phyloP scores from a whole-genome alignment of 176 grass and related monocot genomes.

The Otatea glauca region DNA sequence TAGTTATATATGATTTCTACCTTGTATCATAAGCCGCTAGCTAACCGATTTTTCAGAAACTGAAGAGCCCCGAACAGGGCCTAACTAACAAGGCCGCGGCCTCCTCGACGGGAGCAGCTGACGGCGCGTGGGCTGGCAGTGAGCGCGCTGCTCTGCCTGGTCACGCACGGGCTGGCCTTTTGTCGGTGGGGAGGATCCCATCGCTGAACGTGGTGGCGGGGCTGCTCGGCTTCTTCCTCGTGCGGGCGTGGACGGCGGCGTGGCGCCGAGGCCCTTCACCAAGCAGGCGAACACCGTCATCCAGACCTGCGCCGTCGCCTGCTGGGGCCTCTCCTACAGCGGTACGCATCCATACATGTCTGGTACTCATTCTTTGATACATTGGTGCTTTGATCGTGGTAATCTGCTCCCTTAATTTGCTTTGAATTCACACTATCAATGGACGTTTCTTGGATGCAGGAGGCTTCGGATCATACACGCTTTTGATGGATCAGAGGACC shows the following conservation, averaged over 20 bases:
- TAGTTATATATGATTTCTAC: no score
- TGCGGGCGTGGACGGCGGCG: constrained; percentile 59
- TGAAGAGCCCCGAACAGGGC: no score
- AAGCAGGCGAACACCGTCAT: constrained; percentile 96
- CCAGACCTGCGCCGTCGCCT: constrained; percentile 86
- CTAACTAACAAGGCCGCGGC: not conserved
- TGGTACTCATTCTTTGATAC: no score
- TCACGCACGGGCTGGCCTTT: constrained; percentile 77
- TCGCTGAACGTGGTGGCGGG: constrained; percentile 64
- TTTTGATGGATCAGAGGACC: constrained; percentile 75
- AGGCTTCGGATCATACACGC: no score
- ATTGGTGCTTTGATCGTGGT: no score
- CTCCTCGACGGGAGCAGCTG: constrained; percentile 60
- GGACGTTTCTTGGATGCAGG: constrained; percentile 42
- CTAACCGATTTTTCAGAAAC: no score
- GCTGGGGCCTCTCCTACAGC: constrained; percentile 75
- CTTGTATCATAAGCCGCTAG: no score
- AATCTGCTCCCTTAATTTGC: not conserved
- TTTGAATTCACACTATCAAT: not conserved
- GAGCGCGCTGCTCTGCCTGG: constrained; percentile 65
- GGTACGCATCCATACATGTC: constrained; percentile 34
- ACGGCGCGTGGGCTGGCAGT: constrained; percentile 56
- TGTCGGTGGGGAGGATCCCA: constrained; percentile 63
- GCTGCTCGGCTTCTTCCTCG: constrained; percentile 60
- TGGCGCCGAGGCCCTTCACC: constrained; percentile 49